These are phyloP conservation scores for Cryptococcus hybrid DNA, from an alignment of 1,284 basidiomycete genomes.

Conservation along the genomic window DNA sequence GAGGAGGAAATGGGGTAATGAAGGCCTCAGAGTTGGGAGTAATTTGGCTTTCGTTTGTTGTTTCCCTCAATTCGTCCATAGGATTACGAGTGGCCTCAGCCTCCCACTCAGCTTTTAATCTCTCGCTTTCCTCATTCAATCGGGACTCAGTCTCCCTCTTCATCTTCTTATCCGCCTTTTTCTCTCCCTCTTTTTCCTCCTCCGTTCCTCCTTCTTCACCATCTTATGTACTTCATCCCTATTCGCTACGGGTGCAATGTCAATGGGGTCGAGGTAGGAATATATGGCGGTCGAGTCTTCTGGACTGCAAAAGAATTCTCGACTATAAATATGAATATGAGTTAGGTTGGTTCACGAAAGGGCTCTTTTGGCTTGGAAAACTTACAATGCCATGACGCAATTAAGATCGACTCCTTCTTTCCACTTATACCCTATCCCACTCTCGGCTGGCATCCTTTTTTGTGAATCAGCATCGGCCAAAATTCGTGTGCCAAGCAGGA, in stretches of 20 bases:
- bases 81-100: not conserved
- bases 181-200: not conserved
- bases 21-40: not conserved
- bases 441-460: not conserved
- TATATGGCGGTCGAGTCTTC: conserved; percentile 17
- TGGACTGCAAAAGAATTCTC: conserved; percentile 18
- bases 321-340: conserved; percentile 4
- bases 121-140: not conserved
- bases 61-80: not conserved
- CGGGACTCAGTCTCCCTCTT: conserved; percentile 7
- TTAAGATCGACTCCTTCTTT: conserved; percentile 1
- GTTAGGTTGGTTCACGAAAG: not conserved
- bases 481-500: not conserved
- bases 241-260: conserved; percentile 11
- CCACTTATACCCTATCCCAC: not conserved
- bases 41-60: not conserved
- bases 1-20: not conserved
- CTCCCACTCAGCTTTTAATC: not conserved
- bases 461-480: not conserved
- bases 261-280: conserved; percentile 5
- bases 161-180: conserved; percentile 7
- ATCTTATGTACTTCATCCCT: conserved; percentile 8
- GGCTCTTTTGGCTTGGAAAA: not conserved
- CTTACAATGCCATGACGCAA: conserved; percentile 7
- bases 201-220: conserved; percentile 10